A percentile compares a stretch with the other conserved stretches of the same genome.
Evolutionary conservation across 2,329 filamentous ascomycete genomes (phyloP).

Genomic region (Trichoderma brevicompactum): DNA sequence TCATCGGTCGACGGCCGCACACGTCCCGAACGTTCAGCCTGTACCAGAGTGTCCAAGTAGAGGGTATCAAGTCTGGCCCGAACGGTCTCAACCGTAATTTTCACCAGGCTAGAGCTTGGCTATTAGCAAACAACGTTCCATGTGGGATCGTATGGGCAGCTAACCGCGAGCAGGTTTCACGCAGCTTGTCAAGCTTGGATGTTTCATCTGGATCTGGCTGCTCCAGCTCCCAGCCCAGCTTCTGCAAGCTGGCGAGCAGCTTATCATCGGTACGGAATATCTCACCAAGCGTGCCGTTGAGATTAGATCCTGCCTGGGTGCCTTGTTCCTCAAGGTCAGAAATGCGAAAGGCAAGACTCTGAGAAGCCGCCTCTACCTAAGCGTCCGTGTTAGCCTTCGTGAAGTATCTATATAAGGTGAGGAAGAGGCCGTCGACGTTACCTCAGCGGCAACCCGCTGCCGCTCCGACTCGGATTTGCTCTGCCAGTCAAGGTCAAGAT

Average conservation of each 20-base stretch:
- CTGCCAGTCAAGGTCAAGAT: constrained; percentile 38
- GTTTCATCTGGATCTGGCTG: constrained; percentile 57
- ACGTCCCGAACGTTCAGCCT: constrained; percentile 38
- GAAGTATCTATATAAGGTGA: not conserved
- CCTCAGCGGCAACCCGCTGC: constrained; percentile 49
- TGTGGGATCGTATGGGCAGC: not conserved
- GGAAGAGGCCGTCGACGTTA: constrained; percentile 36
- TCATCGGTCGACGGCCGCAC: constrained; percentile 38
- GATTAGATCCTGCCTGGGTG: constrained; percentile 48
- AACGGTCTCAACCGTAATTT: constrained; percentile 59
- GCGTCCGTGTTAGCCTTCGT: not conserved
- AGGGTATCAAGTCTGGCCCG: constrained; percentile 60
- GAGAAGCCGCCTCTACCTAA: constrained; percentile 55
- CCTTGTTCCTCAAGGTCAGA: constrained; percentile 57
- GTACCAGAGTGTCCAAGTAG: constrained; percentile 54
- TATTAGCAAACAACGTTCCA: constrained; percentile 28
- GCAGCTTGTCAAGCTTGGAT: constrained; percentile 59
- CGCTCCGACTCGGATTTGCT: constrained; percentile 45
- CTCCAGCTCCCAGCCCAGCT: constrained; percentile 65
- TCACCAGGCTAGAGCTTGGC: constrained; percentile 53
- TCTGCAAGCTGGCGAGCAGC: constrained; percentile 66
- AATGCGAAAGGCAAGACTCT: constrained; percentile 51
- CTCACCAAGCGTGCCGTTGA: constrained; percentile 55
- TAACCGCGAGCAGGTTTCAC: constrained; percentile 61
- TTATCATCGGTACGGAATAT: constrained; percentile 66